Evolutionary conservation across 148 eudicot species (phyloP), one percentile per base, ranked within the genome.

Genomic region (Dianthus caryophyllus): DNA sequence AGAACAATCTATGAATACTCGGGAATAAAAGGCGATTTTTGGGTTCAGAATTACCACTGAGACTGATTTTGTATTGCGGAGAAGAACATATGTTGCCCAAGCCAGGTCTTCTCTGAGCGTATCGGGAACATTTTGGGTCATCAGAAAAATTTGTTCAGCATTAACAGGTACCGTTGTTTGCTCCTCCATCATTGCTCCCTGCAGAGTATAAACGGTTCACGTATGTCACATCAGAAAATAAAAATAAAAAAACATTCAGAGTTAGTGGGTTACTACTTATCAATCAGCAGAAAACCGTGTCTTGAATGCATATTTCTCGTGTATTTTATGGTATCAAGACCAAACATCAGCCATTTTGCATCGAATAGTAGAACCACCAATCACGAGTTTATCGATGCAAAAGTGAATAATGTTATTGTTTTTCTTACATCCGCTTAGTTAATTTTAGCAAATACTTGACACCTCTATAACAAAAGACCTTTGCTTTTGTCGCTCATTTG

Each of bases 61-160:
- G 59, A 87, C 75, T 25, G 90, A 82, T 73, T 82, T 94, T 73
- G 97, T 88, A 74, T 90, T 94, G 63, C 97, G 90, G 69, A 94
- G 72, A 50, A 94, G 76, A 72, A 85, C 80, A 70, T 86, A 94
- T 38, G 97, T 77, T 69, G 81, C 86, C 99, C 99, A 94, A 71
- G 99, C 99, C 74, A 94, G 81, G 75, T 94, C 97, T 80, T 90
- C 97, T 80, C 75, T 88, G 48, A 82, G 64, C 44, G 63, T 62
- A 81, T 86, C 87, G 1, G 86, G 61, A 50, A 86, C 80, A 71
- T 84, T 74, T 64, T 76, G 84, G 33, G 97, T 84, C 90, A 90
- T 83, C 55, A 78, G 75, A 79, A 90, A 94, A 41, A 85, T 79
- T 68, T 94, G 99, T 61, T 82, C 84, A 59, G 89, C 87, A 18